Evolutionary conservation across 345 rosid species (phyloP).

Genomic region (Crucihimalaya himalaica): DNA sequence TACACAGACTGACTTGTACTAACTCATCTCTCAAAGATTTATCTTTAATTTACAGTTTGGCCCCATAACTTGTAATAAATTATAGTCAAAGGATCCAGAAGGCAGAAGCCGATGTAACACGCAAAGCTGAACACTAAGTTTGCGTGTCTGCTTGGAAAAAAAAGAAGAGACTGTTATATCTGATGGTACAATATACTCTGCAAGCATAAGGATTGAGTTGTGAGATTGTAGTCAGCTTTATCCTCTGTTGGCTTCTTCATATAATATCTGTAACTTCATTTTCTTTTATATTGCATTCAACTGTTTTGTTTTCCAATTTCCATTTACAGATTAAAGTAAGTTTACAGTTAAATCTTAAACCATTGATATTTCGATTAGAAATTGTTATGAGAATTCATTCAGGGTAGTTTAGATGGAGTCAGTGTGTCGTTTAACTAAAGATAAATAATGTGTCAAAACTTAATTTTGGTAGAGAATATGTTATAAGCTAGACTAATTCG

Average conservation of each 20-base stretch:
- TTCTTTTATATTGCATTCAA: no score
- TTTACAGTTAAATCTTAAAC: no score
- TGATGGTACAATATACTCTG: background rate
- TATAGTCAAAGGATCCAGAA: background rate
- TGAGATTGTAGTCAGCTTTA: no score
- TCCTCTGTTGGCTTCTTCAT: no score
- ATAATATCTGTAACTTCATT: no score
- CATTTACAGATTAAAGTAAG: no score
- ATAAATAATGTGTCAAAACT: no score
- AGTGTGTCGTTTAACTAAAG: background rate
- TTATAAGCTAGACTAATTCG: background rate
- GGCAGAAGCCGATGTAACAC: background rate
- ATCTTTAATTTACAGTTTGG: background rate
- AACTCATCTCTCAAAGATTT: background rate
- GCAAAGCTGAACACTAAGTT: background rate
- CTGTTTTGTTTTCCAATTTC: no score
- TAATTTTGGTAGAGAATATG: background rate
- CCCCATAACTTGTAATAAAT: background rate
- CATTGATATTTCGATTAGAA: no score
- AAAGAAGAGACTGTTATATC: background rate
- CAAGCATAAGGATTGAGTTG: no score
- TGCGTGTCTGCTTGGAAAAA: background rate
- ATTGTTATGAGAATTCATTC: background rate
- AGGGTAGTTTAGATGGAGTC: background rate
- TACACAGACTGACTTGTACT: slow-evolving; percentile 9